phyloP scores from a whole-genome alignment of 2,329 filamentous ascomycete genomes.

The Beauveria medogensis region DNA sequence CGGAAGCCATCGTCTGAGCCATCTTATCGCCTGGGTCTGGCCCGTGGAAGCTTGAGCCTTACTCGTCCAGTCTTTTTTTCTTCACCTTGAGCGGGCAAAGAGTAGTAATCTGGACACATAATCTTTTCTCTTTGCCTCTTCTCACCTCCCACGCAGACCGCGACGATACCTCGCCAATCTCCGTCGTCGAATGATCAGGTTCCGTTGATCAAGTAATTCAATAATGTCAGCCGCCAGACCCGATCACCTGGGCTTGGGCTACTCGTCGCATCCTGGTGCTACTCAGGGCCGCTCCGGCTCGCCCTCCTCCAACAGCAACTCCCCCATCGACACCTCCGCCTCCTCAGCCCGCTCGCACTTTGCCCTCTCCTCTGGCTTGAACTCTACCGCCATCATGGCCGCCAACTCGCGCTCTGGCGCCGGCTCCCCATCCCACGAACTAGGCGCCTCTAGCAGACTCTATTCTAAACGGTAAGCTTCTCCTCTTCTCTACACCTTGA shows the following conservation, averaged over 20 bases:
- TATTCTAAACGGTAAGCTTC: conserved; percentile 81
- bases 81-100: background rate
- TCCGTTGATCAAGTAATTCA: conserved; percentile 31
- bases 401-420: conserved; percentile 66
- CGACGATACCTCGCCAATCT: background rate
- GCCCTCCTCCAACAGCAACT: conserved; percentile 70
- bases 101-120: background rate
- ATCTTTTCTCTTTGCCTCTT: background rate
- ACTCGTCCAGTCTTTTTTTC: background rate
- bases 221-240: conserved; percentile 90
- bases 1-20: background rate
- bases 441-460: conserved; percentile 61
- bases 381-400: conserved; percentile 49
- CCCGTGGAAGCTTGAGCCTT: background rate
- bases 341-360: conserved; percentile 63
- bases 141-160: background rate
- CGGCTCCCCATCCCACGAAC: conserved; percentile 94
- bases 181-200: background rate
- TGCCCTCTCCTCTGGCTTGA: conserved; percentile 57
- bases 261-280: conserved; percentile 60
- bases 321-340: conserved; percentile 66
- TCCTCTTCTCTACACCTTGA: conserved; percentile 2
- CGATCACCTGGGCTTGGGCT: conserved; percentile 80
- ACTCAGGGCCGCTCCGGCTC: conserved; percentile 62
- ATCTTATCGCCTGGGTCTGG: background rate